Conservation (phyloP, 225 moss, liverwort and hornwort genomes). For the Antitrichia curtipendula region DNA sequence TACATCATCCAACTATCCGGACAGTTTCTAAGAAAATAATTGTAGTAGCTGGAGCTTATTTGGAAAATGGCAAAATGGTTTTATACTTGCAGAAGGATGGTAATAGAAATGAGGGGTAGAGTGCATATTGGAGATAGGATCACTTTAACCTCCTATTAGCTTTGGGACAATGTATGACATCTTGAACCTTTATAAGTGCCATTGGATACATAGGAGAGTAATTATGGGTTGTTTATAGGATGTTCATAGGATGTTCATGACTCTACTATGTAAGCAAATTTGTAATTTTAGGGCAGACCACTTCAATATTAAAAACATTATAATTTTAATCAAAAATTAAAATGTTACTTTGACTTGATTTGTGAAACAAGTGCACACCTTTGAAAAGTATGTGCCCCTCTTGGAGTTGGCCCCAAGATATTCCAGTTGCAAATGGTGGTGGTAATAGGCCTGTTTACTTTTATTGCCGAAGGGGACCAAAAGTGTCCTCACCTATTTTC, state of each 20-base stretch:
- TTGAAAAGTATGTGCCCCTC: accelerated
- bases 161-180: no score
- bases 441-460: no score
- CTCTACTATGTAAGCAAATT: accelerated
- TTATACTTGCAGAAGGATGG: no score
- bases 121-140: not conserved
- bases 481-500: no score
- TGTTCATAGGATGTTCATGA: no score
- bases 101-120: not conserved
- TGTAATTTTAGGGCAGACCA: accelerated
- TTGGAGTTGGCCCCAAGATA: accelerated
- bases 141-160: not conserved
- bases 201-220: accelerated
- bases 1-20: not conserved
- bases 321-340: not conserved
- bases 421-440: not conserved
- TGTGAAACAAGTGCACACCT: accelerated
- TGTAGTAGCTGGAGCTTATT: not conserved
- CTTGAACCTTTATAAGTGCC: accelerated
- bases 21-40: not conserved
- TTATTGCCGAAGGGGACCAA: no score
- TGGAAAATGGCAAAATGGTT: accelerated
- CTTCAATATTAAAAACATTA: not conserved
- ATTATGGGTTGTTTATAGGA: no score
- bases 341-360: not conserved